Conservation (phyloP, 83 land plant genomes). For the Picea abies region DNA sequence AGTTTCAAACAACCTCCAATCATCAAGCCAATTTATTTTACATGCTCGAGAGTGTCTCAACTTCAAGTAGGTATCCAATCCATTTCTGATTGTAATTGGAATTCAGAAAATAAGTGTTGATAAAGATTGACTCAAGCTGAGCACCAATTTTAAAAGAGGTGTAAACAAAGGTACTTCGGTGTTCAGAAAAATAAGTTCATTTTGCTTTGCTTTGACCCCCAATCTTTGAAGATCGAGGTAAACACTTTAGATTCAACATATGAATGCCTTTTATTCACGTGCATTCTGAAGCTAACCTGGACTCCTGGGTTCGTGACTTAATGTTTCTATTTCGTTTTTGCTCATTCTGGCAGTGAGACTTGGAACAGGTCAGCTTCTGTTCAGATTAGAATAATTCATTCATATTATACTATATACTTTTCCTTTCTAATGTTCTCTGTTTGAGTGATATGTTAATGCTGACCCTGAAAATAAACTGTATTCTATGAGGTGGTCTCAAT, state of each 20-base stretch:
- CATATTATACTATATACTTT: constrained; percentile 7
- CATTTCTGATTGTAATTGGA: constrained; percentile 26
- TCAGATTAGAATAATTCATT: constrained; percentile 14
- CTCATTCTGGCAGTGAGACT: constrained; percentile 19
- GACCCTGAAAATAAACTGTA: background rate
- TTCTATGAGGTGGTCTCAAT: background rate
- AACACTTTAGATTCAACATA: constrained; percentile 10
- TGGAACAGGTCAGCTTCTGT: constrained; percentile 19
- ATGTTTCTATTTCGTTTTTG: constrained; percentile 20
- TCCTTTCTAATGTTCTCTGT: background rate
- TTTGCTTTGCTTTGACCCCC: constrained; percentile 4
- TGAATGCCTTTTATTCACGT: constrained; percentile 12
- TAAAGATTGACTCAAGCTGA: background rate
- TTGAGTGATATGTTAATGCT: constrained; percentile 12
- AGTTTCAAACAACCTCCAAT: constrained; percentile 16
- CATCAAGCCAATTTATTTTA: constrained; percentile 7
- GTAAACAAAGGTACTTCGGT: background rate
- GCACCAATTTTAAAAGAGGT: background rate
- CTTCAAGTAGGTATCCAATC: constrained; percentile 48
- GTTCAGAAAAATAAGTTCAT: constrained; percentile 3
- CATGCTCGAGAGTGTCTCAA: constrained; percentile 15
- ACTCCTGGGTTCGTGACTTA: constrained; percentile 15
- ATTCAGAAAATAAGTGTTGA: constrained; percentile 17
- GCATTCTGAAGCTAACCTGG: constrained; percentile 16
- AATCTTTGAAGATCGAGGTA: constrained; percentile 10